These are phyloP conservation scores for Lichtheimia ramosa DNA, from an alignment of 371 early-diverging fungal genomes.

Conservation along the genomic window DNA sequence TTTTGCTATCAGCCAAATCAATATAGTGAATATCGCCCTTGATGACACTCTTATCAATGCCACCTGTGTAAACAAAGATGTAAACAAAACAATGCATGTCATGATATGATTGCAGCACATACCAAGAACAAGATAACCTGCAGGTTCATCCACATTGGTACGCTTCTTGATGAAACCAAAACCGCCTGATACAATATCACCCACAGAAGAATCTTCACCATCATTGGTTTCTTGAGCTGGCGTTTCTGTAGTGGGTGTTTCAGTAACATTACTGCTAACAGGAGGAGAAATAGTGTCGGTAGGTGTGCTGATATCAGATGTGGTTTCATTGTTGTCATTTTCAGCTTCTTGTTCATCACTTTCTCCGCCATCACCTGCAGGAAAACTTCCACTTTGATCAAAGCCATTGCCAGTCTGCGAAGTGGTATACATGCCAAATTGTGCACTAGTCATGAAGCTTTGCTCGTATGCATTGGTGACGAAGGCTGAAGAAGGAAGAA, in stretches of 20 bases:
- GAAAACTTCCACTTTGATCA: constrained; percentile 17
- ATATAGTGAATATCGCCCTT: constrained; percentile 36
- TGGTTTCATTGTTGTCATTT: not conserved
- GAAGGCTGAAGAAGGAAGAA: constrained; percentile 30
- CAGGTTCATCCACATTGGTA: constrained; percentile 17
- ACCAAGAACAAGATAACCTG: constrained; percentile 41
- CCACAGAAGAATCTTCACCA: no score
- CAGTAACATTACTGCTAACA: not conserved
- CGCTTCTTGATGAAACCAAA: constrained; percentile 33
- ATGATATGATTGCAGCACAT: not conserved
- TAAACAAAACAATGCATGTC: not conserved
- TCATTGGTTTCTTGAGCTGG: not conserved
- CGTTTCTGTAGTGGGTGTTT: not conserved
- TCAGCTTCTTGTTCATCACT: not conserved
- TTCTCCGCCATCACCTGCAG: not conserved
- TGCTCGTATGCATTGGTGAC: constrained; percentile 41
- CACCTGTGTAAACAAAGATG: constrained; percentile 20
- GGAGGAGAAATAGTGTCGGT: not conserved
- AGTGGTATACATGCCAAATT: constrained; percentile 44
- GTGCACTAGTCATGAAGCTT: constrained; percentile 32
- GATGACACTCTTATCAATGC: constrained; percentile 36
- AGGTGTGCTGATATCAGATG: not conserved
- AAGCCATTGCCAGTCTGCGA: constrained; percentile 17
- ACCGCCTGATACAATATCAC: constrained; percentile 27
- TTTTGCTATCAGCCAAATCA: constrained; percentile 28